Evolutionary conservation across 352 stramenopile species (phyloP), one percentile per base, ranked within the genome.

Genomic region (Phytopythium aichiense): DNA sequence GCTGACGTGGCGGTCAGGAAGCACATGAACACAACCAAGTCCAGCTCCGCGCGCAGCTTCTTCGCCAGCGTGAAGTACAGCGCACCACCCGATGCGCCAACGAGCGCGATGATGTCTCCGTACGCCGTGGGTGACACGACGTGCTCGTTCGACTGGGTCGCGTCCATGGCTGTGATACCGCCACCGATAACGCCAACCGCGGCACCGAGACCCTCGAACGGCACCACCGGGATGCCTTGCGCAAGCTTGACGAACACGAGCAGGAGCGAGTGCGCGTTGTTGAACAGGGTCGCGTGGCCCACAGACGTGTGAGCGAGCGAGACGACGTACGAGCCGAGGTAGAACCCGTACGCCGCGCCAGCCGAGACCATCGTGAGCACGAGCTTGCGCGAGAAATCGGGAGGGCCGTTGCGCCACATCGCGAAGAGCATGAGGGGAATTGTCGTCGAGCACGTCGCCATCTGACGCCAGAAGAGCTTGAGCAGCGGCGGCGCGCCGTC

Each of bases 401-500:
- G 74, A 13, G 69, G 61, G 18, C 71, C 65, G 30, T 73, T 66
- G 11, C 72, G 69, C 30, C 72, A 64, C 35, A 87, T 58, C 45
- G 83, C 71, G 35, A 68, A 64, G 35, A 83, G 49, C 50, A 70
- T 69, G 5, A 92, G 66, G 3, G 79, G 70, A 28, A 86, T 65
- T 7, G 89, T 81, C 35, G 77, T 66, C 23, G 92, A 62, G 9
- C 68, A 79, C 13, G 89, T 94, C 22, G 74, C 82, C 33, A 61
- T 85, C 60, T 94, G 88, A 22, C 86, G 76, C 90, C 90, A 97
- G 25, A 92, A 89, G 33, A 96, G 79, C 62, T 95, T 95, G 69
- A 97, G 76, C 40, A 90, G 55, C 15, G 89, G 84, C 2, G 68
- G 61, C 9, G 86, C 71, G 59, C 77, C 56, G 25, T 81, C 71